These are phyloP conservation scores for Trichoderma atroviride DNA, from an alignment of 2,329 filamentous ascomycete species.

Conservation along the genomic window DNA sequence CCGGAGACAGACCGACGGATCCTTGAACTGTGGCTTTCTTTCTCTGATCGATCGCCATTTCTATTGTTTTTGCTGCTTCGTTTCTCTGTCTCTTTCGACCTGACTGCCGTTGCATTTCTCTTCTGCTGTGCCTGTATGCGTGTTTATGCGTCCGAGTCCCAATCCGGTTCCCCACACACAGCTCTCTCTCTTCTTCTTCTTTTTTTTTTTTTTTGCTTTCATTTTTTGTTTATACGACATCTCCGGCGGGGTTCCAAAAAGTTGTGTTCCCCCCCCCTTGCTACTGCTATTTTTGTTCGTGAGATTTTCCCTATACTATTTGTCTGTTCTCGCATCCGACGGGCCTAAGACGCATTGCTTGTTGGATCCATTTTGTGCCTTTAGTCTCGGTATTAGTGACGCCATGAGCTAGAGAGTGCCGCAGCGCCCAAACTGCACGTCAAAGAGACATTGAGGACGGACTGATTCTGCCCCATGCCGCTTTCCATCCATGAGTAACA, in stretches of 20 bases:
- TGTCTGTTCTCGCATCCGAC: constrained; percentile 3
- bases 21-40: constrained; percentile 1
- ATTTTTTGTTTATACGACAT: neutral
- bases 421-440: neutral
- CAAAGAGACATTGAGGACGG: neutral
- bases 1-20: constrained; percentile 1
- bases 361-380: constrained; percentile 23
- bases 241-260: neutral
- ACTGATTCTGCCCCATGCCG: constrained; percentile 4
- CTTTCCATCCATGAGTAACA: constrained; percentile 28
- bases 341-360: neutral
- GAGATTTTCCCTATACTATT: too few relatives aligned
- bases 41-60: constrained; percentile 4
- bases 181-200: neutral
- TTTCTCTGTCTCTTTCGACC: neutral
- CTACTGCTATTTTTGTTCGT: neutral
- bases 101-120: neutral
- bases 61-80: neutral
- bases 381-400: constrained; percentile 11
- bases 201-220: neutral
- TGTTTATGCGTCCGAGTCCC: constrained; percentile 8
- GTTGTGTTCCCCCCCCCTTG: neutral
- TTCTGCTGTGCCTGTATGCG: neutral
- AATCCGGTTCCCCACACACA: neutral
- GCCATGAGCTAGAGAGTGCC: constrained; percentile 24